phyloP scores from a whole-genome alignment of 2,329 filamentous ascomycete genomes.

The Ophiostoma australiae region DNA sequence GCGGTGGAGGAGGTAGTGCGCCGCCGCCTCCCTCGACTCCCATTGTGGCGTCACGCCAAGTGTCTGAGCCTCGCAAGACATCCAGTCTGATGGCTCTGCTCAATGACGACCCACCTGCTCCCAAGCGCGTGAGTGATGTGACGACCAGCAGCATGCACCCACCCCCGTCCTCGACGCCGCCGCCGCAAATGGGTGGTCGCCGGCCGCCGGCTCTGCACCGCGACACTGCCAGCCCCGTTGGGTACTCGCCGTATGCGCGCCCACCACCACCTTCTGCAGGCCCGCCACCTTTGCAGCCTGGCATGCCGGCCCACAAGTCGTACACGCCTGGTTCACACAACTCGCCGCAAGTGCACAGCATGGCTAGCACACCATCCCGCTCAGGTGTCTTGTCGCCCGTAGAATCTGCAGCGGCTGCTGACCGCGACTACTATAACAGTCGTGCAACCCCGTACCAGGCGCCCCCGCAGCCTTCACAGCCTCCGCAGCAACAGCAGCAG shows the following conservation, averaged over 20 bases:
- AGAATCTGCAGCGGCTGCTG: conserved; percentile 36
- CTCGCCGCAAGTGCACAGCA: conserved; percentile 48
- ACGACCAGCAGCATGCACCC: conserved; percentile 27
- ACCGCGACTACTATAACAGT: conserved; percentile 47
- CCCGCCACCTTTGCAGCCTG: conserved; percentile 35
- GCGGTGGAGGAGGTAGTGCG: conserved; percentile 2
- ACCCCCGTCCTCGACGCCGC: conserved; percentile 22
- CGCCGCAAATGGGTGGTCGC: conserved; percentile 18
- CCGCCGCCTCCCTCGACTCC: conserved; percentile 34
- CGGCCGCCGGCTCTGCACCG: conserved; percentile 51
- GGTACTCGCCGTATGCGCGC: conserved; percentile 45
- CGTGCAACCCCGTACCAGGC: conserved; percentile 34
- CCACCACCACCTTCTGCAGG: conserved; percentile 32
- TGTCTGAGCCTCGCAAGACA: conserved; percentile 43
- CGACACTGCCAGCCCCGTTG: conserved; percentile 42
- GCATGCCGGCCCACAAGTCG: conserved; percentile 54
- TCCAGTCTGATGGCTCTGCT: conserved; percentile 60
- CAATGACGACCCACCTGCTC: conserved; percentile 53
- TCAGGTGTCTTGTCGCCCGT: conserved; percentile 40
- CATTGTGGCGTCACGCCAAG: conserved; percentile 36
- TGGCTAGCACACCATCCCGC: conserved; percentile 40
- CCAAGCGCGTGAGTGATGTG: conserved; percentile 49
- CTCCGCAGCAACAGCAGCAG: conserved; percentile 28
- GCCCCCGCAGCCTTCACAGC: conserved; percentile 29
- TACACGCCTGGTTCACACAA: conserved; percentile 39